Evolutionary conservation across 2,329 filamentous ascomycete species (phyloP).

Genomic region (Tolypocladium pustulatum): DNA sequence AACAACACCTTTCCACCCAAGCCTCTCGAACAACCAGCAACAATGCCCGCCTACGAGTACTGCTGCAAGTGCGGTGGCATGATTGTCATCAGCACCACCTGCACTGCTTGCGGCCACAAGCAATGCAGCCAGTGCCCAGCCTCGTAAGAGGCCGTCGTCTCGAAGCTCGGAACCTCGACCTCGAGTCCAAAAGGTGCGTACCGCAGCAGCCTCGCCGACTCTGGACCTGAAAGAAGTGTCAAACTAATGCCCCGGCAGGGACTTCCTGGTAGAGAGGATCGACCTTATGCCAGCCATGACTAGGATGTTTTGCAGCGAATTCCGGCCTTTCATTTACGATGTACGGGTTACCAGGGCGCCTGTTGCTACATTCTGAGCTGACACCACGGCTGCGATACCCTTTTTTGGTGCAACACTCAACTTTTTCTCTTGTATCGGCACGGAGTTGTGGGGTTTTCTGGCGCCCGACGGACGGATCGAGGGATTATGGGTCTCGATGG

Average conservation of each 20-base stretch:
- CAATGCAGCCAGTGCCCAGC: slow-evolving; percentile 36
- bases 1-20: neutral
- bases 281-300: neutral
- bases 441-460: neutral
- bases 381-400: slow-evolving; percentile 11
- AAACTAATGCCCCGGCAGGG: neutral
- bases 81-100: slow-evolving; percentile 46
- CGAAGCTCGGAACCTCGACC: neutral
- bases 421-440: neutral
- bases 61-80: slow-evolving; percentile 46
- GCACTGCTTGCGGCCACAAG: slow-evolving; percentile 37
- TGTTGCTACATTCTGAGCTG: neutral
- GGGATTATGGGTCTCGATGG: neutral
- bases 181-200: neutral
- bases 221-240: neutral
- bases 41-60: slow-evolving; percentile 37
- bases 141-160: slow-evolving; percentile 13
- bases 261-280: neutral
- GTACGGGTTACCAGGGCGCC: neutral
- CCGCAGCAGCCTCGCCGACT: too few relatives aligned
- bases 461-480: neutral
- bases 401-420: neutral
- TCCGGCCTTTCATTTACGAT: neutral
- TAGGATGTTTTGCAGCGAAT: neutral
- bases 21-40: slow-evolving; percentile 6